phyloP scores from a whole-genome alignment of 1,284 basidiomycete species.

The Leucoagaricus sp. region DNA sequence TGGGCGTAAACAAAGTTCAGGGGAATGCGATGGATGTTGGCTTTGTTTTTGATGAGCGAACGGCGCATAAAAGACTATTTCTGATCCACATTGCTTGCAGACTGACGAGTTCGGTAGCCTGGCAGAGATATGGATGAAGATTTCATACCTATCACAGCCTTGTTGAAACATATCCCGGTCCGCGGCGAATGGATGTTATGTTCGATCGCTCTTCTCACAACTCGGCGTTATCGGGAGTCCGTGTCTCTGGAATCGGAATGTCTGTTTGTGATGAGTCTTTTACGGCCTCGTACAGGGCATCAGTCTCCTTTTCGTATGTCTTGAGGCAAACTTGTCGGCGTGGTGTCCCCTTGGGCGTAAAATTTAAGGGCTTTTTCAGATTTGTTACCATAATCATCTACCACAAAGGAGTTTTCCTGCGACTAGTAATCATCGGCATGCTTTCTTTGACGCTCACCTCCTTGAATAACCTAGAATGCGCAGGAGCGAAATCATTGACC shows the following conservation, averaged over 20 bases:
- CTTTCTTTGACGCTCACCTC: neutral
- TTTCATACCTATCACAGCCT: neutral
- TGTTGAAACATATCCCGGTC: slow-evolving; percentile 7
- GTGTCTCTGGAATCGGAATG: slow-evolving; percentile 2
- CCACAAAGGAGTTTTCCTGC: neutral
- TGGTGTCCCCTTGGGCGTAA: slow-evolving; percentile 3
- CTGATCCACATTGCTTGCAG: neutral
- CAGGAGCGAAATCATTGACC: slow-evolving; percentile 8
- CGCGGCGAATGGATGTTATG: neutral
- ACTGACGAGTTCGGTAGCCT: neutral
- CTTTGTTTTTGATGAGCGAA: neutral
- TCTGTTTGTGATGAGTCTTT: slow-evolving; percentile 2
- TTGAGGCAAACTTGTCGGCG: neutral
- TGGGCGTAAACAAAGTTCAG: slow-evolving; percentile 4
- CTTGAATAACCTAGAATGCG: slow-evolving; percentile 9
- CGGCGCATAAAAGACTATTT: neutral
- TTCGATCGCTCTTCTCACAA: neutral
- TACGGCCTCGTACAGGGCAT: slow-evolving; percentile 4
- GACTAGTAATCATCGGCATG: neutral
- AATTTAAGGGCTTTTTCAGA: neutral
- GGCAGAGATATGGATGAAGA: neutral
- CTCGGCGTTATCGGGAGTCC: neutral
- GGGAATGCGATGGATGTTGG: slow-evolving; percentile 1
- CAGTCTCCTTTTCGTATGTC: slow-evolving; percentile 8
- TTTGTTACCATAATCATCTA: neutral